Percentiles rank a stretch among this genome's conserved stretches.
Evolutionary conservation across 495 filamentous ascomycete species (phyloP).

Genomic region (Penicillium malachiteum): DNA sequence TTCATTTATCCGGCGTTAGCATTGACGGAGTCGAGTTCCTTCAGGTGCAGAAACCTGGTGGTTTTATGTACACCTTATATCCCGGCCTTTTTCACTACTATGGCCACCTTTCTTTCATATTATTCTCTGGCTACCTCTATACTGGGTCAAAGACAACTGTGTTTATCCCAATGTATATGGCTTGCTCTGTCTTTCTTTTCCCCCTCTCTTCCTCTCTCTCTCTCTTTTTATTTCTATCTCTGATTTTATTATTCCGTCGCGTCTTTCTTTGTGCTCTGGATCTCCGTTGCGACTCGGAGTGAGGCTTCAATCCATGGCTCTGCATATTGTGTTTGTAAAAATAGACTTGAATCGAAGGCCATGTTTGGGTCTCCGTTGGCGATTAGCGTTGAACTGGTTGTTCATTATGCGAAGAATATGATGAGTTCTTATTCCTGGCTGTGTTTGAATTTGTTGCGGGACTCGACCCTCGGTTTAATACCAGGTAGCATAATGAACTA

Average conservation of each 20-base stretch:
- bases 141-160: neutral
- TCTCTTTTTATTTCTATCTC: conserved; percentile 15
- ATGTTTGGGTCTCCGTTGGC: conserved; percentile 33
- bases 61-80: conserved; percentile 28
- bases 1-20: conserved; percentile 36
- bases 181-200: conserved; percentile 15
- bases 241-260: conserved; percentile 15
- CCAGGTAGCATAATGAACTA: too few relatives aligned
- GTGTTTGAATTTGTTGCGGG: too few relatives aligned
- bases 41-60: conserved; percentile 27
- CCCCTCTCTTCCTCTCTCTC: conserved; percentile 16
- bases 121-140: conserved; percentile 3
- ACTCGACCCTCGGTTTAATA: too few relatives aligned
- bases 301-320: conserved; percentile 19
- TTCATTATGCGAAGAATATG: conserved; percentile 43
- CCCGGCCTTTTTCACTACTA: conserved; percentile 15
- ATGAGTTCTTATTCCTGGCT: conserved; percentile 23
- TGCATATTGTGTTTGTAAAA: conserved; percentile 44
- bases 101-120: conserved; percentile 5
- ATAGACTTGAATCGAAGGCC: conserved; percentile 40
- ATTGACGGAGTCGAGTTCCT: conserved; percentile 27
- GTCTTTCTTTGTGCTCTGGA: neutral
- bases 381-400: conserved; percentile 42
- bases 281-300: conserved; percentile 12
- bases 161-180: conserved; percentile 2